Evolutionary conservation across 805 yeast genomes (phyloP), one percentile per base, ranked within the genome.

Genomic region (Priceomyces fermenticarens): DNA sequence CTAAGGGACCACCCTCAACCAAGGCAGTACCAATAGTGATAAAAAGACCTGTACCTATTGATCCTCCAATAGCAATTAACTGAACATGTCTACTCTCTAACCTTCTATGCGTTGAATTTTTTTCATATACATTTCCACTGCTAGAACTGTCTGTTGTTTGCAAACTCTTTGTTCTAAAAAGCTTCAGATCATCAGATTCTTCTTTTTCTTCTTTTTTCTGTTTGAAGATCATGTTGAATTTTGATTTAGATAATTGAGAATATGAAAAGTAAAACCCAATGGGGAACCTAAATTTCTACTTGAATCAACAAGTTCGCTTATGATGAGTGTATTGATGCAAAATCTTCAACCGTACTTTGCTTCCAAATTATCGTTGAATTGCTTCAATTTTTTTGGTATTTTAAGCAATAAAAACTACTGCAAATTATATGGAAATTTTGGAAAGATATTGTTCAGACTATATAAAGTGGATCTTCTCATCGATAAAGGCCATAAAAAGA

Each of bases 11-110:
- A 2, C 64, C 70, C 10, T 42, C 42, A 11, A 52, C 53, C 38
- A 65, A 54, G 6, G 47, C 54, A 11, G 62, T 55, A 13, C 70
- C 70, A 35, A 65, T 64, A 33, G 66, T 62, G 27, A 65, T 62
- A 41, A 63, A 64, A 33, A 63, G 50, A n/a, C 67, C 66, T 1
- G 68, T 43, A 32, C 46, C 46, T 13, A 43, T 43, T 14, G 46
- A 43, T 2, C 46, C 46, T 14, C 46, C 42, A 32, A 43, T 43
- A 13, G 46, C 46, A 33, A 43, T 39, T 36, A 43, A 43, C 43
- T 43, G 46, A 26, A 43, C 41, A 40, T 43, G 46, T 35, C 46
- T 35, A 25, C 40, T 40, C 14, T 43, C 42, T 11, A 43, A 30
- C 33, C 34, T 43, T 26, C 46, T 32, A n/a, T 43, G 46, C 4